Base-by-base conservation (phyloP, 805 yeast species). In the Candida taoyuanica region DNA sequence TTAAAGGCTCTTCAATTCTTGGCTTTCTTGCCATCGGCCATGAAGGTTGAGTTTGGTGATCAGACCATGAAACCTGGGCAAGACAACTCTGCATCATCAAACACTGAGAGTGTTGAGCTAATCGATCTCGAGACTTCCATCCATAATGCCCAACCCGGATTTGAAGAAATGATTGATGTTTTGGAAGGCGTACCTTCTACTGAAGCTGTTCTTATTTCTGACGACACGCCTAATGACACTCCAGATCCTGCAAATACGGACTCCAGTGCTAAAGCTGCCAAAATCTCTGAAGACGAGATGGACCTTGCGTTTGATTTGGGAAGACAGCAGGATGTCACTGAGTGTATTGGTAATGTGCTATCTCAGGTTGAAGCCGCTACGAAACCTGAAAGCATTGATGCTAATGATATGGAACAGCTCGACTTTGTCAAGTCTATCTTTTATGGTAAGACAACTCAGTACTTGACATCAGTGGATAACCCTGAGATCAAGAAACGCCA, bases 321-420 rank as follows among this genome's bases (percentile, higher is more conserved):
- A 3, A 70, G 95, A 47, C 98, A 93, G 58, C 98, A 93, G 59
- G 98, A 93, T 65, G 98, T 93, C 15, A 88, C 97, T 0, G 98
- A 93, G 58, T 91, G 98, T 60, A 88, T 91, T 53, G 95, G 89
- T 39, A 93, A 93, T 58, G 97, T 93, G 7, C 68, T 89, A 12
- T 85, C 82, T 47, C 98, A 91, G 58, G 65, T 93, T 26, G 97
- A 91, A 56, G 85, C 95, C 18, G 94, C 96, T 0, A 70, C 85
- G 40, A 78, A 73, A 35, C 94, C 96, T 0, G 68, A 68, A 13
- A 59, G 60, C 2, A 54, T 81, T 33, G 94, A 84, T 35, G 71
- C 63, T 1, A 68, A 63, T 18, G 89, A 88, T 50, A 73, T 77
- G 4, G 98, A 91, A 57, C 97, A 91, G 55, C 61, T 71, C 37